Evolutionary conservation across 1,284 basidiomycete species (phyloP).

Genomic region (Polyporus tsugae): DNA sequence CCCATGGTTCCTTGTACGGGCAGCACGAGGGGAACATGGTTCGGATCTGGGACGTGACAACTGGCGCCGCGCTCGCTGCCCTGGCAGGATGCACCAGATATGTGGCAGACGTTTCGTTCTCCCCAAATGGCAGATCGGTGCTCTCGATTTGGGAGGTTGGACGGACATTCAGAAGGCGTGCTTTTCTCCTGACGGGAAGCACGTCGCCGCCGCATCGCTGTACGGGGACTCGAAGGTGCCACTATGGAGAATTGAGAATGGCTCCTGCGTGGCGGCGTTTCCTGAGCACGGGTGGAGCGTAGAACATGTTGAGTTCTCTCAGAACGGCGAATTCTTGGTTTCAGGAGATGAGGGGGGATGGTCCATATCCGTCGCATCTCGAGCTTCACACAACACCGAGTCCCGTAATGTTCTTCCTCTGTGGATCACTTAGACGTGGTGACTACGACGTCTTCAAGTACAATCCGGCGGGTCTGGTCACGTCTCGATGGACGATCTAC

Average conservation of each 20-base stretch:
- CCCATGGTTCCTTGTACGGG: neutral
- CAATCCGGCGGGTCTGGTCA: neutral
- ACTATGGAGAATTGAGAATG: neutral
- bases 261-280: neutral
- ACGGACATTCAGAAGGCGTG: neutral
- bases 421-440: neutral
- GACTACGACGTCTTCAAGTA: neutral
- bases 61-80: neutral
- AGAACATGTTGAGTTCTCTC: neutral
- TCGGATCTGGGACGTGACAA: neutral
- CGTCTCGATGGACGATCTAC: neutral
- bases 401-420: neutral
- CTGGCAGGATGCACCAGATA: neutral
- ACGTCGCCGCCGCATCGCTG: neutral
- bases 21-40: neutral
- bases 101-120: neutral
- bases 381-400: neutral
- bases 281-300: neutral
- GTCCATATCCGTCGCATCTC: neutral
- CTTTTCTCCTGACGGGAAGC: neutral
- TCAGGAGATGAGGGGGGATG: neutral
- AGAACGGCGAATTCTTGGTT: neutral
- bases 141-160: neutral
- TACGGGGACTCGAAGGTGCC: neutral
- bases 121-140: neutral